phyloP scores from a whole-genome alignment of 169 alveolate genomes.

The Condylostoma magnum region DNA sequence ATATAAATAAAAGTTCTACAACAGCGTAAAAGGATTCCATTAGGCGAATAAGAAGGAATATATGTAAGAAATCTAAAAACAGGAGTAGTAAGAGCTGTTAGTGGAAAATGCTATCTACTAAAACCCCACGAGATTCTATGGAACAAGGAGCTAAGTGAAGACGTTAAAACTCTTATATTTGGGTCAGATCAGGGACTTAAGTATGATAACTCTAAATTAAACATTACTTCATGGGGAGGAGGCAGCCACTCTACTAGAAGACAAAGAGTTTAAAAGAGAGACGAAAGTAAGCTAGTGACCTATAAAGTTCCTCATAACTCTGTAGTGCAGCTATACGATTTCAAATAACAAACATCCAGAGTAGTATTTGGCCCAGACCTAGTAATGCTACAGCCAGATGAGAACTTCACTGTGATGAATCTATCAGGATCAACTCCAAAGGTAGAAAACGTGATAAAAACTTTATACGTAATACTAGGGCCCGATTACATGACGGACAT shows the following conservation, averaged over 20 bases:
- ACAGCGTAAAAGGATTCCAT: slow-evolving; percentile 43
- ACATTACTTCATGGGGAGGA: no score
- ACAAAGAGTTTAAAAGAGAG: not conserved
- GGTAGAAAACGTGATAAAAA: slow-evolving; percentile 35
- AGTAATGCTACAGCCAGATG: slow-evolving; percentile 56
- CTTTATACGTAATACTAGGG: slow-evolving; percentile 39
- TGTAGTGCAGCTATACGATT: slow-evolving; percentile 49
- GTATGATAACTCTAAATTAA: no score
- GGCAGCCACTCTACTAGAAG: not conserved
- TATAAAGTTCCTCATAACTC: slow-evolving; percentile 61
- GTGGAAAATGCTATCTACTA: slow-evolving; percentile 48
- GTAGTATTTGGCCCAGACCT: slow-evolving; percentile 63
- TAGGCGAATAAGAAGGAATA: slow-evolving; percentile 59
- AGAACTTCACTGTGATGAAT: slow-evolving; percentile 45
- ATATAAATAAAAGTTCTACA: slow-evolving; percentile 40
- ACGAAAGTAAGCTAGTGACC: slow-evolving; percentile 22
- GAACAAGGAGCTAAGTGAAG: slow-evolving; percentile 37
- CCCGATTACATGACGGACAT: slow-evolving; percentile 54
- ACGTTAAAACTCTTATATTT: slow-evolving; percentile 34
- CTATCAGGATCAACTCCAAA: slow-evolving; percentile 55
- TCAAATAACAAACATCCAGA: slow-evolving; percentile 37
- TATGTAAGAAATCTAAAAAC: slow-evolving; percentile 47
- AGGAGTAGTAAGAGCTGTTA: slow-evolving; percentile 48
- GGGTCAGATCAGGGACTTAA: slow-evolving; percentile 16
- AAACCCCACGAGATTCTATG: slow-evolving; percentile 43